Percentiles rank a stretch among this genome's conserved stretches.
Conservation (phyloP, 805 yeast genomes). For the Cephaloascus fragrans region DNA sequence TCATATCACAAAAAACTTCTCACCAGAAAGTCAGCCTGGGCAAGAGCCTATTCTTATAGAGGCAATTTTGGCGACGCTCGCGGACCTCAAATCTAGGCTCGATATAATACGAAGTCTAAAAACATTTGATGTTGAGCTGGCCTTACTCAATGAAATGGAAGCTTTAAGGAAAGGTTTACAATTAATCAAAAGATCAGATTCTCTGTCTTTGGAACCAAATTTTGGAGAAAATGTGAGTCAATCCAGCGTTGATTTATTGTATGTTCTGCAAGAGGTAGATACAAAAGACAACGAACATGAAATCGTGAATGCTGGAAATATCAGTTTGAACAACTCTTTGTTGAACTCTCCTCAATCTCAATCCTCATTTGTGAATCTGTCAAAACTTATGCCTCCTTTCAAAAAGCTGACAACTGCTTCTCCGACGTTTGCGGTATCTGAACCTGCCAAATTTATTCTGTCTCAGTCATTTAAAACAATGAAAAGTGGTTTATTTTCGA, state of each 20-base stretch:
- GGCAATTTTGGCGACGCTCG: conserved; percentile 5
- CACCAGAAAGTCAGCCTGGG: conserved; percentile 12
- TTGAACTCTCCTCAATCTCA: neutral
- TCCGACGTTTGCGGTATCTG: conserved; percentile 1
- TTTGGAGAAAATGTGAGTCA: too few relatives aligned
- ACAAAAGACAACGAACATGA: neutral
- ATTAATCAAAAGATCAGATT: conserved; percentile 2
- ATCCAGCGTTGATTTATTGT: neutral
- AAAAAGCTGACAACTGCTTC: neutral
- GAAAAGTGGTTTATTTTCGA: neutral
- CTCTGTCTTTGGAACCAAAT: neutral
- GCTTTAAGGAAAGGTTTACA: conserved; percentile 4
- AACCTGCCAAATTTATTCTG: neutral
- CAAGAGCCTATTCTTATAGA: conserved; percentile 18
- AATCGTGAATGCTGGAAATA: neutral
- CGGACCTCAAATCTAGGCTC: conserved; percentile 12
- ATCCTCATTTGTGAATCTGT: neutral
- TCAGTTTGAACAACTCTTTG: neutral
- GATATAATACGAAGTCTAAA: conserved; percentile 13
- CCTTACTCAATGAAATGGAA: conserved; percentile 9
- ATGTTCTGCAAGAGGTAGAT: neutral
- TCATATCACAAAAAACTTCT: conserved; percentile 17
- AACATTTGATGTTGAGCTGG: conserved; percentile 13
- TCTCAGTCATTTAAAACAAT: neutral
- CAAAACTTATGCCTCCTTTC: neutral